Percentiles rank a stretch among this genome's conserved stretches.
These are phyloP conservation scores for Barnettozyma sp. DNA, from an alignment of 805 yeast genomes.

Conservation along the genomic window DNA sequence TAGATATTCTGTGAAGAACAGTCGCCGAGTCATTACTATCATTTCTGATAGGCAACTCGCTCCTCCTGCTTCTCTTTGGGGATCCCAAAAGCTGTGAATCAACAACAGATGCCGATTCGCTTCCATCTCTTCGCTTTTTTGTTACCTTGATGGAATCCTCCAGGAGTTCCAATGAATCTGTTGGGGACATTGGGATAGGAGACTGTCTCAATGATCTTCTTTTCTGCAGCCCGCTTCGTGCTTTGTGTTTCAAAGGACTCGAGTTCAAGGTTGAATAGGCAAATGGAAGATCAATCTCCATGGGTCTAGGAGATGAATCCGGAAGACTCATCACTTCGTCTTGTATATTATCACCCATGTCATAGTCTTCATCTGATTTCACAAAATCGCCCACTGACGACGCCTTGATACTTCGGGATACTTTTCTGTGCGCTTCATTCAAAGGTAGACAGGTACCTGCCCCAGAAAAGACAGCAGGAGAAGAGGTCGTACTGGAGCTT, in stretches of 20 bases:
- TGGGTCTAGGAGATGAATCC: neutral
- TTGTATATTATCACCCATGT: neutral
- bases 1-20: neutral
- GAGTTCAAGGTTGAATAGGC: slow-evolving; percentile 5
- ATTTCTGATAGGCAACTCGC: no score
- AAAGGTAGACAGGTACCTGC: no score
- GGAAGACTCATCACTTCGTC: slow-evolving; percentile 1
- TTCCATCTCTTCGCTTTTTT: slow-evolving; percentile 3
- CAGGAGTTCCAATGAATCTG: neutral
- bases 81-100: slow-evolving; percentile 2
- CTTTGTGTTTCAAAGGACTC: slow-evolving; percentile 6
- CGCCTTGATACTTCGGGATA: no score
- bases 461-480: no score
- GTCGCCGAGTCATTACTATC: no score
- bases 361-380: neutral
- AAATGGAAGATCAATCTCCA: slow-evolving; percentile 6
- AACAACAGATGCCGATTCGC: no score
- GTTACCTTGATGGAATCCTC: slow-evolving; percentile 5
- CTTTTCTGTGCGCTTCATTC: no score
- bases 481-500: no score
- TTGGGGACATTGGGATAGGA: slow-evolving; percentile 5
- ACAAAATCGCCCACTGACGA: no score
- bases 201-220: slow-evolving; percentile 5
- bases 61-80: slow-evolving; percentile 2
- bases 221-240: neutral